Evolutionary conservation across 179 eudicot genomes (phyloP).

Genomic region (Spergularia azorica): DNA sequence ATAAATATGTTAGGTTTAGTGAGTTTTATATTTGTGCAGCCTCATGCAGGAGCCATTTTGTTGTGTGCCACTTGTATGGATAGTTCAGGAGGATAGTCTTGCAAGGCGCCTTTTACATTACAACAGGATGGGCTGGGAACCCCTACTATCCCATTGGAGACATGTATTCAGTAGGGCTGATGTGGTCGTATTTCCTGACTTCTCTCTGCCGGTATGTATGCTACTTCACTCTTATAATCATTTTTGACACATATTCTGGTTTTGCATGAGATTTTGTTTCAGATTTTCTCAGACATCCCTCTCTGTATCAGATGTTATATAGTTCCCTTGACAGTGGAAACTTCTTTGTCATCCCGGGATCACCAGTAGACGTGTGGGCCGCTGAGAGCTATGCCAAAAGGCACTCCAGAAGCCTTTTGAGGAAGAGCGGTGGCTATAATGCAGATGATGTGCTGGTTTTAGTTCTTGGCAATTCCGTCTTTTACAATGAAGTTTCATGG

Average conservation of each 20-base stretch:
- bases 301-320: conserved; percentile 83
- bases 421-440: conserved; percentile 55
- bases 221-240: conserved; percentile 8
- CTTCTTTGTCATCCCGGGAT: conserved; percentile 98
- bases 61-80: conserved; percentile 93
- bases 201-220: conserved; percentile 70
- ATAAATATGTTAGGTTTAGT: conserved; percentile 38
- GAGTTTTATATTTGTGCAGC: conserved; percentile 89
- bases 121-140: conserved; percentile 60
- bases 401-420: conserved; percentile 63
- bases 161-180: conserved; percentile 77
- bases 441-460: conserved; percentile 75
- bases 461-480: conserved; percentile 79
- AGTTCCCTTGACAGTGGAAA: conserved; percentile 91
- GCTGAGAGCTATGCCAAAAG: conserved; percentile 74
- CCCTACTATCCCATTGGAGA: conserved; percentile 72
- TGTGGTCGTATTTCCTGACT: conserved; percentile 86
- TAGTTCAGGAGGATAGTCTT: conserved; percentile 81
- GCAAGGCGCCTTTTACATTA: conserved; percentile 74
- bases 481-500: conserved; percentile 81
- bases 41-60: conserved; percentile 99
- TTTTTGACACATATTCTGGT: not conserved
- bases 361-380: conserved; percentile 92
- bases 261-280: conserved; percentile 19
- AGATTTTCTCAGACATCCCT: conserved; percentile 30